Evolutionary conservation across 768 basidiomycete genomes (phyloP), one percentile per base, ranked within the genome.

Genomic region (Mrakia gelida): DNA sequence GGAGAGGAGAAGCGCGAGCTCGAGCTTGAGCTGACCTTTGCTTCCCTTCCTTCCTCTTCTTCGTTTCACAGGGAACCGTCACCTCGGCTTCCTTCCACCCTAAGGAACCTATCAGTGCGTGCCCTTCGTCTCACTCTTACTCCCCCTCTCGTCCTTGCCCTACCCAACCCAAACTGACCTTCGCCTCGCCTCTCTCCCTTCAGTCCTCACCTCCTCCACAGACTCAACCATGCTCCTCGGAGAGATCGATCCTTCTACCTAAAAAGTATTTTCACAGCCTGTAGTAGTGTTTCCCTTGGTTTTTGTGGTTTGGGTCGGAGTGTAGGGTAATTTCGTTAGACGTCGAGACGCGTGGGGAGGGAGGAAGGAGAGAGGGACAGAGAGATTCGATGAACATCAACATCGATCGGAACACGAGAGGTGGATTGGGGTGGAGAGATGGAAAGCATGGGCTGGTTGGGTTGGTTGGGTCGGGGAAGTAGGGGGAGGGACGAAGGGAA

Each of bases 1-100:
- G 49, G 15, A 2, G 49, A 21, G 3, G 49, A 16, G 23, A 43
- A 13, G 32, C 11, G 28, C 16, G 23, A 9, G 13, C 15, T 11
- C 30, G 62, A 32, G 63, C 70, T 76, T 28, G 62, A 32, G 63
- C 70, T 76, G 45, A 41, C 34, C 15, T 41, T 76, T 63, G 8
- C 61, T 78, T 59, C 45, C 15, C 45, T 45, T 15, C 61, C 23
- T 45, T 2, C 26, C 62, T 77, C 52, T 65, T 68, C 49, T 28
- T 79, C 93, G 92, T 88, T 98, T 76, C 94, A 84, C 97, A 94
- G 84, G 95, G 96, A 16, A 95, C 95, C 0, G 95, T 98, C 21
- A 95, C 94, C 1, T 38, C 73, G 71, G 65, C 61, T 32, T 75
- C 96, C 81, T 97, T 96, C 87, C 94, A 96, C 84, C 95, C 96